Evolutionary conservation across 2,329 filamentous ascomycete species (phyloP), one percentile per base, ranked within the genome.

Genomic region (Cryphonectria nitschkei): DNA sequence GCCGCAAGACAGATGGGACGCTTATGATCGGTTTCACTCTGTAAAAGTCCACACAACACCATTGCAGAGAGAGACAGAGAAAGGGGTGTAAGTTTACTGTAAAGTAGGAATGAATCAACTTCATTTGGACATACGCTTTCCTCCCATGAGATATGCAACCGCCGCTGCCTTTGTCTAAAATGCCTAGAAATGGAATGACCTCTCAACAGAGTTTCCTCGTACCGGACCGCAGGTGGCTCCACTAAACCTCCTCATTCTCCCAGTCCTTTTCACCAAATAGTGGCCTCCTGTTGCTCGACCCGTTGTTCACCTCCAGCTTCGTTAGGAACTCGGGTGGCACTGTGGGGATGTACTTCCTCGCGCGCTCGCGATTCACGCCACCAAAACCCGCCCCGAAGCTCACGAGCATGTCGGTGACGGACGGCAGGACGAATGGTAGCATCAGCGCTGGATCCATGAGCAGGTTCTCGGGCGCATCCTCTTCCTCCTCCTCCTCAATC

Each of bases 381-480:
- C 96, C 96, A 77, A 98, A 96, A 0, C 96, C 96, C 16, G 96
- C 95, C 0, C 96, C 96, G 77, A 97, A 99, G 75, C 91, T 95
- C 64, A 99, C 89, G 64, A 98, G 87, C 96, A 99, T 99, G 80
- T 99, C 96, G 37, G 95, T 98, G 70, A 94, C 96, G 1, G 95
- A 97, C 1, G 96, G 96, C 39, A 99, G 85, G n/a, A 92, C 92
- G 79, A 99, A 99, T 0, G 96, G 96, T 37, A 99, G 87, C 87
- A 98, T 97, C 72, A 97, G 85, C 2, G 95, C 93, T 3, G 95
- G 94, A 77, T 98, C 95, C 68, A 98, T 82, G 60, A 98, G 89
- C 50, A 98, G 85, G 72, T 93, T 87, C 75, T 93, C 89, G 0
- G 92, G 92, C 19, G 90, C 85, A 72, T 93, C 90, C 61, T 92